phyloP scores from a whole-genome alignment of 352 stramenopile species.

The Peronosclerospora sorghi region DNA sequence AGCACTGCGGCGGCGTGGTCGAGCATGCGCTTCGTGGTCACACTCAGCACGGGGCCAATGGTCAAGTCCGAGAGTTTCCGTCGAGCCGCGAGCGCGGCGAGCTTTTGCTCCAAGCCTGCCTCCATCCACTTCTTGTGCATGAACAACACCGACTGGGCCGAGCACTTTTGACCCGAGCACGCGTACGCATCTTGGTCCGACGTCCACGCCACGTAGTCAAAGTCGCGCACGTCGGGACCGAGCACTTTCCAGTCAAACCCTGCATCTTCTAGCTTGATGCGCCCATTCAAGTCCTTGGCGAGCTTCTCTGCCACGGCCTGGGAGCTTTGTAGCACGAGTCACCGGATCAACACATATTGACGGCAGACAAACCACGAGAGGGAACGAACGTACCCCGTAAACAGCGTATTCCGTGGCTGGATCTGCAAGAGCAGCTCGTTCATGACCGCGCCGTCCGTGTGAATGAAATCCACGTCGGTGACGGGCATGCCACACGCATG shows the following conservation, averaged over 20 bases:
- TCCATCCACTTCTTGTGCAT: constrained; percentile 95
- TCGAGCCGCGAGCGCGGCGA: constrained; percentile 81
- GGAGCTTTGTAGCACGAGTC: constrained; percentile 49
- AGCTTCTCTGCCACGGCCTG: constrained; percentile 90
- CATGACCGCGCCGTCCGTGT: constrained; percentile 90
- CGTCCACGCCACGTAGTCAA: constrained; percentile 96
- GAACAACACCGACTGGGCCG: constrained; percentile 96
- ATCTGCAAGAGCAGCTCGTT: constrained; percentile 91
- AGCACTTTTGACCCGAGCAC: constrained; percentile 97
- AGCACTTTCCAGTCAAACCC: constrained; percentile 99
- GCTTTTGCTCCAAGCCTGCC: constrained; percentile 88
- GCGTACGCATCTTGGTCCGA: constrained; percentile 97
- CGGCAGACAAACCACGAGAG: not conserved
- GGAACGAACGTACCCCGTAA: constrained; percentile 84
- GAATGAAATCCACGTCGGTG: constrained; percentile 94
- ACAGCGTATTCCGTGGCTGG: constrained; percentile 94
- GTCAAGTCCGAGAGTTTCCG: constrained; percentile 91
- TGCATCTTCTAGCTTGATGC: constrained; percentile 95
- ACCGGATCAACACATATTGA: not conserved
- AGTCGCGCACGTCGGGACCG: constrained; percentile 90
- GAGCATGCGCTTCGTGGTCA: constrained; percentile 93
- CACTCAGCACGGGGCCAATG: constrained; percentile 94
- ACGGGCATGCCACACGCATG: constrained; percentile 93
- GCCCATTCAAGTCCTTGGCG: constrained; percentile 81
- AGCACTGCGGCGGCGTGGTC: constrained; percentile 87